Base-by-base conservation (phyloP, 139 green algal genomes). In the Protoeuglena noctilucae region DNA sequence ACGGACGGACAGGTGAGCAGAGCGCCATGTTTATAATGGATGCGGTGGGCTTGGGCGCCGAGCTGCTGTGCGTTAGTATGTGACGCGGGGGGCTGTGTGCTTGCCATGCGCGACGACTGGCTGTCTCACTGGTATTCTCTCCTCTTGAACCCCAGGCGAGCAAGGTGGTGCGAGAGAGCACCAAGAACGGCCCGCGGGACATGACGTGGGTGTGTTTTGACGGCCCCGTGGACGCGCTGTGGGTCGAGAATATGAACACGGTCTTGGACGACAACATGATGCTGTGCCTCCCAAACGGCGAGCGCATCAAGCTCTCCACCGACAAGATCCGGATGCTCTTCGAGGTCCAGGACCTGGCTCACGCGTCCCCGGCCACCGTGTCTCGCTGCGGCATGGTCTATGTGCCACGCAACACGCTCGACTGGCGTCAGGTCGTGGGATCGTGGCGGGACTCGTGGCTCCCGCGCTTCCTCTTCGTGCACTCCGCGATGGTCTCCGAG, bases 1-100 rank as follows among this genome's bases (percentile, higher is more conserved):
- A 79, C 67, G 14, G 83, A 93, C 65, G 83, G 83, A 23, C 64
- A 89, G 26, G 73, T n/a, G n/a, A n/a, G n/a, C n/a, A n/a, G n/a
- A n/a, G n/a, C n/a, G n/a, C n/a, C n/a, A n/a, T n/a, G n/a, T n/a
- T n/a, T n/a, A n/a, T n/a, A n/a, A n/a, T n/a, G n/a, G n/a, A n/a
- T n/a, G n/a, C n/a, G n/a, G n/a, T n/a, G n/a, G n/a, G n/a, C n/a
- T n/a, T n/a, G n/a, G n/a, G n/a, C n/a, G n/a, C n/a, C n/a, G n/a
- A n/a, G n/a, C n/a, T n/a, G n/a, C n/a, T n/a, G n/a, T n/a, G n/a
- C n/a, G n/a, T n/a, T n/a, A n/a, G n/a, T n/a, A n/a, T n/a, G n/a
- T n/a, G n/a, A n/a, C n/a, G n/a, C n/a, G n/a, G n/a, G n/a, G n/a
- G n/a, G n/a, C n/a, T n/a, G n/a, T n/a, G n/a, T n/a, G n/a, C n/a